Conservation (phyloP, 345 rosid species). For the Arabidopsis suecica region DNA sequence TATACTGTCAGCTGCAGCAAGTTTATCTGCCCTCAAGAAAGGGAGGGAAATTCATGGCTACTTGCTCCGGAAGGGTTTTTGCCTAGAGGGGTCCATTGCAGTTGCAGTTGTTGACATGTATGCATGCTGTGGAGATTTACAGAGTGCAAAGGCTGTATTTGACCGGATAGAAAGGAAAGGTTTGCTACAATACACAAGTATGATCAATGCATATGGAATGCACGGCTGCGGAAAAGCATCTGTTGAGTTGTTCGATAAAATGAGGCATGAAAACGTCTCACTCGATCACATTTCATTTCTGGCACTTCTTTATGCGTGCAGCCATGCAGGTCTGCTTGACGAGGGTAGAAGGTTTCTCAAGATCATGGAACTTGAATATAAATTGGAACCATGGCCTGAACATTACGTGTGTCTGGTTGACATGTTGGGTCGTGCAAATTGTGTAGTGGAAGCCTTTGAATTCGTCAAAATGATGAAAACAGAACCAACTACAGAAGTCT, state of each 20-base stretch:
- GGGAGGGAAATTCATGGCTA: slow-evolving; percentile 83
- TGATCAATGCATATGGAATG: slow-evolving; percentile 85
- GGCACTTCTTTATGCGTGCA: slow-evolving; percentile 82
- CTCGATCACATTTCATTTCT: slow-evolving; percentile 83
- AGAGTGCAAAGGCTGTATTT: slow-evolving; percentile 62
- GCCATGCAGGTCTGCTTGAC: slow-evolving; percentile 74
- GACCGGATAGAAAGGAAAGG: slow-evolving; percentile 49
- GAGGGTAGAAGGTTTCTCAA: slow-evolving; percentile 69
- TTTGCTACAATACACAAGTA: slow-evolving; percentile 69
- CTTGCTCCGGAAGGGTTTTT: slow-evolving; percentile 61
- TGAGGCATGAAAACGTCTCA: slow-evolving; percentile 51
- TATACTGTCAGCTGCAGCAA: slow-evolving; percentile 67
- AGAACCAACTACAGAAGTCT: slow-evolving; percentile 75
- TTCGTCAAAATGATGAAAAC: slow-evolving; percentile 67
- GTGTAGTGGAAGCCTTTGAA: slow-evolving; percentile 71
- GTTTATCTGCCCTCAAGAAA: slow-evolving; percentile 66
- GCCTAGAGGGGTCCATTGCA: slow-evolving; percentile 59
- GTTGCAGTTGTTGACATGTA: slow-evolving; percentile 83
- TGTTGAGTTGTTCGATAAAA: slow-evolving; percentile 58
- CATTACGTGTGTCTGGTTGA: slow-evolving; percentile 85
- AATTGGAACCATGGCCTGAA: slow-evolving; percentile 86
- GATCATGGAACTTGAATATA: slow-evolving; percentile 64
- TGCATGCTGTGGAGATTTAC: slow-evolving; percentile 73
- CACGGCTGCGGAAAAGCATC: slow-evolving; percentile 78
- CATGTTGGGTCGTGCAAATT: slow-evolving; percentile 82